Percentiles rank a stretch among this genome's conserved stretches.
Conservation (phyloP, 2,329 filamentous ascomycete genomes). For the Didymella glomerata region DNA sequence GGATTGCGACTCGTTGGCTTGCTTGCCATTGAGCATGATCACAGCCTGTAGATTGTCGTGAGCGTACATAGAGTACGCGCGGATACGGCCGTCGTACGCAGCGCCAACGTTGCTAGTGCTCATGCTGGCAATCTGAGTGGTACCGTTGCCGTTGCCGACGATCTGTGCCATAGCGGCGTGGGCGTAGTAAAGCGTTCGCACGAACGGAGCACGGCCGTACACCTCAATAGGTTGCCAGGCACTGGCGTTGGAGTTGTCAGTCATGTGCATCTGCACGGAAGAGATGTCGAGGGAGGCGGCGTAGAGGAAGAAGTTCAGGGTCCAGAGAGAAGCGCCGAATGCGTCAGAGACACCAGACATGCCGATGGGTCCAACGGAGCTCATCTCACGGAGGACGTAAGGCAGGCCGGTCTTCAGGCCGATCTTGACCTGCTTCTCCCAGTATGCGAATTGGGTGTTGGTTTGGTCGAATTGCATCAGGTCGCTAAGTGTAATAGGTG, state of each 20-base stretch:
- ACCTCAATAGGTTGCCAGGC: constrained; percentile 59
- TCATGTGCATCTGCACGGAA: constrained; percentile 63
- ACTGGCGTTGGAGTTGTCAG: constrained; percentile 61
- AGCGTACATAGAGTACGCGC: constrained; percentile 58
- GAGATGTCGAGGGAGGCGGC: constrained; percentile 58
- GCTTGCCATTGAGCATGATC: constrained; percentile 58
- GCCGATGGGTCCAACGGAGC: constrained; percentile 60
- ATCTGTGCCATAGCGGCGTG: constrained; percentile 61
- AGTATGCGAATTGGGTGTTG: constrained; percentile 59
- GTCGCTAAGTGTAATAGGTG: constrained; percentile 55
- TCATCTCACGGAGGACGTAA: constrained; percentile 63
- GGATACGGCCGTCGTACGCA: constrained; percentile 53
- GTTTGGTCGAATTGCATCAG: constrained; percentile 59
- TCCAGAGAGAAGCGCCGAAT: constrained; percentile 61
- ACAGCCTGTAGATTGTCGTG: constrained; percentile 54
- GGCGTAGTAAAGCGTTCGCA: constrained; percentile 61
- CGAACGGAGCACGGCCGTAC: constrained; percentile 53
- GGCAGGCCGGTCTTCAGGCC: constrained; percentile 54
- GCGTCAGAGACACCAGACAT: constrained; percentile 57
- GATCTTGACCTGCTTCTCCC: constrained; percentile 56
- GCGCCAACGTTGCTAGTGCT: constrained; percentile 42
- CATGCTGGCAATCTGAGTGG: constrained; percentile 55
- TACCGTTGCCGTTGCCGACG: constrained; percentile 58
- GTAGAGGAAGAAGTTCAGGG: constrained; percentile 62
- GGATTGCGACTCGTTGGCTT: constrained; percentile 52